These are phyloP conservation scores for Trichoderma erinaceum DNA, from an alignment of 495 filamentous ascomycete species.

Conservation along the genomic window DNA sequence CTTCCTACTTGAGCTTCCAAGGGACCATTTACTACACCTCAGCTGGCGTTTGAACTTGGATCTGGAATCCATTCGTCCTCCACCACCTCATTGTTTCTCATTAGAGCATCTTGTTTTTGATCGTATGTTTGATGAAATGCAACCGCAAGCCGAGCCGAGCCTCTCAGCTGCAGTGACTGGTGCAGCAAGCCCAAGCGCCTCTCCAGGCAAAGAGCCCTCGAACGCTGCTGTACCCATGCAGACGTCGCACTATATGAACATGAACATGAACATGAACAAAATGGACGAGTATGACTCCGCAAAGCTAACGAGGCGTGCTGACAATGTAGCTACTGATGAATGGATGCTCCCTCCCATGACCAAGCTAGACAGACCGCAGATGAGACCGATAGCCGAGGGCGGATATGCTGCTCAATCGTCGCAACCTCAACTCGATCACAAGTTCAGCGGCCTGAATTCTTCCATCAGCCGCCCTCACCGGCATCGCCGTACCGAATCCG, in stretches of 20 bases:
- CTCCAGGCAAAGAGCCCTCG: conserved; percentile 32
- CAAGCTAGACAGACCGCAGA: conserved; percentile 5
- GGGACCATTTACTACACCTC: not conserved
- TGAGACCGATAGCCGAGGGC: not conserved
- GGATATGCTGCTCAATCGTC: conserved; percentile 21
- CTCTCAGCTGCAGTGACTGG: conserved; percentile 25
- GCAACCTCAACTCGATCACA: conserved; percentile 23
- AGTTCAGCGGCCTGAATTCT: conserved; percentile 12
- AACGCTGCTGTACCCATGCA: conserved; percentile 46
- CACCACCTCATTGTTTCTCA: not conserved
- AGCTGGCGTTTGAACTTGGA: conserved; percentile 5
- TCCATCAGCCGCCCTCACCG: not conserved
- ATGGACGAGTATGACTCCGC: conserved; percentile 44
- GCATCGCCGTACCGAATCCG: conserved; percentile 44
- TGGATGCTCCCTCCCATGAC: conserved; percentile 9
- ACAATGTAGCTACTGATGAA: conserved; percentile 17
- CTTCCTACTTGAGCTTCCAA: not conserved
- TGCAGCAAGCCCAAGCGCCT: conserved; percentile 34
- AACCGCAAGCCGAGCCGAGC: conserved; percentile 34
- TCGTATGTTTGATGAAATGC: conserved; percentile 39
- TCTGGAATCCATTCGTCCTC: not conserved
- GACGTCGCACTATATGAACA: conserved; percentile 49
- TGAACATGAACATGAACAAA: conserved; percentile 47
- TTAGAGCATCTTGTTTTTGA: conserved; percentile 16
- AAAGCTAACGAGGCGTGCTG: conserved; percentile 30